phyloP scores from a whole-genome alignment of 1,284 basidiomycete species.

The Ceratobasidium papillatum region DNA sequence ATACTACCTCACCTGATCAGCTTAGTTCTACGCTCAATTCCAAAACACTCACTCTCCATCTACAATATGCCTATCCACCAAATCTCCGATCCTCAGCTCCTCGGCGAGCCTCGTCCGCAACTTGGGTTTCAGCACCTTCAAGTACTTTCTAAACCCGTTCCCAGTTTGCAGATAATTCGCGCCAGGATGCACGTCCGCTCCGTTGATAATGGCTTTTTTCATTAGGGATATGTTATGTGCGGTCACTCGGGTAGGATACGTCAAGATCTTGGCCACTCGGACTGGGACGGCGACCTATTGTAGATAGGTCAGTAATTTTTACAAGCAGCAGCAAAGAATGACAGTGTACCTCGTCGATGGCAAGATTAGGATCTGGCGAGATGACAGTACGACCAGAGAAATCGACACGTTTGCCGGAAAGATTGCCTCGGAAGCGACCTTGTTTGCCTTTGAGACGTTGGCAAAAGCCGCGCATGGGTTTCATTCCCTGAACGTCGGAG shows the following conservation, averaged over 20 bases:
- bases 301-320: background rate
- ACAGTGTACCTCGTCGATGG: slow-evolving; percentile 95
- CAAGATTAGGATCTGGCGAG: slow-evolving; percentile 96
- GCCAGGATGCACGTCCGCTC: slow-evolving; percentile 91
- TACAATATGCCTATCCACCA: slow-evolving; percentile 92
- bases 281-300: slow-evolving; percentile 89
- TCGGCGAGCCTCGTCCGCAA: slow-evolving; percentile 74
- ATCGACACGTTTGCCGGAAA: slow-evolving; percentile 99
- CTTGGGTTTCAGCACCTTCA: slow-evolving; percentile 75
- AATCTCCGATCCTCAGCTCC: slow-evolving; percentile 81
- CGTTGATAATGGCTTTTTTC: slow-evolving; percentile 85
- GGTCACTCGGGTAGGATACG: slow-evolving; percentile 96
- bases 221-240: slow-evolving; percentile 87
- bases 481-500: slow-evolving; percentile 64
- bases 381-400: slow-evolving; percentile 99
- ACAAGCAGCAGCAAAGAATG: no score
- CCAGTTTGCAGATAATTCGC: slow-evolving; percentile 87
- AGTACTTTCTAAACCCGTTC: slow-evolving; percentile 83
- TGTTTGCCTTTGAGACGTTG: slow-evolving; percentile 99
- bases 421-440: slow-evolving; percentile 97
- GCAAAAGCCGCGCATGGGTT: slow-evolving; percentile 96
- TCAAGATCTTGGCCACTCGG: slow-evolving; percentile 93
- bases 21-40: background rate
- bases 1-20: slow-evolving; percentile 58
- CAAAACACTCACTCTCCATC: slow-evolving; percentile 79